These are phyloP conservation scores for Apophysomyces trapeziformis DNA, from an alignment of 371 early-diverging fungal genomes.

Conservation along the genomic window DNA sequence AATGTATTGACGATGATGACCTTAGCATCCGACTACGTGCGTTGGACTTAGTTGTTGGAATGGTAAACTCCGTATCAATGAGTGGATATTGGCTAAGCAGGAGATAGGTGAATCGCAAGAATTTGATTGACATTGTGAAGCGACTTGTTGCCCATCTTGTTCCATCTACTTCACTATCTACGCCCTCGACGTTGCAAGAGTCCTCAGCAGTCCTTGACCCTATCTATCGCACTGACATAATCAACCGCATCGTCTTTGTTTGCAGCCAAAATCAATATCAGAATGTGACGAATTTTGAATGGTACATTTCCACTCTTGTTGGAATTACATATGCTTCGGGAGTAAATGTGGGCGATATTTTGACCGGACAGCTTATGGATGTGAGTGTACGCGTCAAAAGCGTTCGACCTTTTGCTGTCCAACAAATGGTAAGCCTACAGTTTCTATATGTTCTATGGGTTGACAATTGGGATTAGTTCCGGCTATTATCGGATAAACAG, in stretches of 20 bases:
- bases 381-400: constrained; percentile 89
- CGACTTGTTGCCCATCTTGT: constrained; percentile 80
- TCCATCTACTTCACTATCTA: constrained; percentile 33
- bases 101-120: constrained; percentile 71
- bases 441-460: not conserved
- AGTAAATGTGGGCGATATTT: constrained; percentile 70
- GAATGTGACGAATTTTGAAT: constrained; percentile 90
- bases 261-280: constrained; percentile 86
- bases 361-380: constrained; percentile 85
- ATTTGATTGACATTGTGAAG: constrained; percentile 81
- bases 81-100: not conserved
- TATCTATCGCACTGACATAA: constrained; percentile 78
- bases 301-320: constrained; percentile 87
- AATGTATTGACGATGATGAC: constrained; percentile 92
- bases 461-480: constrained; percentile 36
- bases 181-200: constrained; percentile 34
- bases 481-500: constrained; percentile 60
- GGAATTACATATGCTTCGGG: constrained; percentile 77
- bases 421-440: constrained; percentile 65
- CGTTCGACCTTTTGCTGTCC: constrained; percentile 77
- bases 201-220: constrained; percentile 67
- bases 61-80: constrained; percentile 53
- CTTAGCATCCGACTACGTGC: constrained; percentile 88
- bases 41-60: constrained; percentile 82
- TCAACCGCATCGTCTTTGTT: constrained; percentile 80